Evolutionary conservation across 139 green algal genomes (phyloP).

Genomic region (Diplosphaera chodatii): DNA sequence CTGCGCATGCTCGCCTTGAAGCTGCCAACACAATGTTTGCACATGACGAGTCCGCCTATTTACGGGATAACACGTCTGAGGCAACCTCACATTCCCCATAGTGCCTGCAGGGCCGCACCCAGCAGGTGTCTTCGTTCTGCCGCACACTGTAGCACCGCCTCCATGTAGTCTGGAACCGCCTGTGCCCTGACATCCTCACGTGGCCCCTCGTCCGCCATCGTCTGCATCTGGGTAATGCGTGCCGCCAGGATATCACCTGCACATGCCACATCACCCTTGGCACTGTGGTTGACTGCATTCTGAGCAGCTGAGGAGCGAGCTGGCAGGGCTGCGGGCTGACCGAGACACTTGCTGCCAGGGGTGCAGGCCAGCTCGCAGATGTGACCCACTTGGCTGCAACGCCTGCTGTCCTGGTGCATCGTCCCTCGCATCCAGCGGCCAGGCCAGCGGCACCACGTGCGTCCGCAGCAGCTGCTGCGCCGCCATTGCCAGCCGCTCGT

Average conservation of each 20-base stretch:
- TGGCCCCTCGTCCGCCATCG: background rate
- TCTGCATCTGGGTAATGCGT: background rate
- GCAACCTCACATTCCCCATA: background rate
- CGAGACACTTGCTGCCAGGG: too few species aligned
- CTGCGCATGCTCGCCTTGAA: too few species aligned
- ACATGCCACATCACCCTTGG: too few species aligned
- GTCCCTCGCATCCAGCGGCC: background rate
- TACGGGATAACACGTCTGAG: too few species aligned
- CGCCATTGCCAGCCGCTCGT: background rate
- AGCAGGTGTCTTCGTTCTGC: background rate
- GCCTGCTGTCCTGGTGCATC: background rate
- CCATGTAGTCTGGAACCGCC: background rate
- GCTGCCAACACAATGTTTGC: too few species aligned
- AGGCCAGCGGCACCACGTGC: background rate
- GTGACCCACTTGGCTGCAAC: background rate
- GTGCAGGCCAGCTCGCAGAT: too few species aligned
- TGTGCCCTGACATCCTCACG: background rate
- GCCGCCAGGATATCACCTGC: background rate
- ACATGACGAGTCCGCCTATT: too few species aligned
- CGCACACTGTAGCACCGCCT: background rate
- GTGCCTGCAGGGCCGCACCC: background rate
- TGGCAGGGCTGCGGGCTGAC: too few species aligned
- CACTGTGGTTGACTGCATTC: too few species aligned
- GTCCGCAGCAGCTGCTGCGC: background rate
- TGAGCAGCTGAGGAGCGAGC: too few species aligned